A percentile compares a stretch with the other conserved stretches of the same genome.
These are phyloP conservation scores for Hippophae tibetana DNA, from an alignment of 306 rosid species.

Conservation along the genomic window DNA sequence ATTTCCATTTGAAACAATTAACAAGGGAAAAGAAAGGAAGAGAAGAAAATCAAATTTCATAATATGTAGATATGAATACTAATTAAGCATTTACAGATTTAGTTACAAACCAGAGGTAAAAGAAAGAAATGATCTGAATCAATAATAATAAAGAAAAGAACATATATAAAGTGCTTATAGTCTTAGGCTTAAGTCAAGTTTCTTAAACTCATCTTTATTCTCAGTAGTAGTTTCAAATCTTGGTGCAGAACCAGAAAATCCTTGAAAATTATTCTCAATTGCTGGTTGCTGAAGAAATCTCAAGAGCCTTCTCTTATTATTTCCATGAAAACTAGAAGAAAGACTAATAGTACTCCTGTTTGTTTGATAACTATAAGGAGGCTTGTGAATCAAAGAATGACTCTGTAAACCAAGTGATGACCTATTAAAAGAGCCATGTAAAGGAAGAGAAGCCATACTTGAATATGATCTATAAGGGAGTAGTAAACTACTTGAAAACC, in stretches of 20 bases:
- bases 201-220: conserved; percentile 61
- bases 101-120: conserved; percentile 20
- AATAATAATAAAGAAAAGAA: conserved; percentile 8
- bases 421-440: conserved; percentile 66
- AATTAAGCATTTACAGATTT: conserved; percentile 34
- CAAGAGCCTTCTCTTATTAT: conserved; percentile 29
- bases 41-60: not conserved
- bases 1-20: no score
- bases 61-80: conserved; percentile 14
- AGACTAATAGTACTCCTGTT: conserved; percentile 7
- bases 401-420: conserved; percentile 66
- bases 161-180: conserved; percentile 30
- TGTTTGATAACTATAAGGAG: conserved; percentile 31
- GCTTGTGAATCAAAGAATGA: conserved; percentile 72
- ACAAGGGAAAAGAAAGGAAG: no score
- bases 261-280: conserved; percentile 26
- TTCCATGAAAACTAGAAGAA: conserved; percentile 26
- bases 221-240: conserved; percentile 28
- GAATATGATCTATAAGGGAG: conserved; percentile 30
- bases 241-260: conserved; percentile 32
- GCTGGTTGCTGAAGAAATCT: conserved; percentile 43
- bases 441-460: conserved; percentile 75
- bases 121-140: conserved; percentile 11
- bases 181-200: conserved; percentile 91
- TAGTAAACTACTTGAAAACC: conserved; percentile 7